Percentiles rank a stretch among this genome's conserved stretches.
Conservation (phyloP, 768 basidiomycete genomes). For the Suillus subluteus region DNA sequence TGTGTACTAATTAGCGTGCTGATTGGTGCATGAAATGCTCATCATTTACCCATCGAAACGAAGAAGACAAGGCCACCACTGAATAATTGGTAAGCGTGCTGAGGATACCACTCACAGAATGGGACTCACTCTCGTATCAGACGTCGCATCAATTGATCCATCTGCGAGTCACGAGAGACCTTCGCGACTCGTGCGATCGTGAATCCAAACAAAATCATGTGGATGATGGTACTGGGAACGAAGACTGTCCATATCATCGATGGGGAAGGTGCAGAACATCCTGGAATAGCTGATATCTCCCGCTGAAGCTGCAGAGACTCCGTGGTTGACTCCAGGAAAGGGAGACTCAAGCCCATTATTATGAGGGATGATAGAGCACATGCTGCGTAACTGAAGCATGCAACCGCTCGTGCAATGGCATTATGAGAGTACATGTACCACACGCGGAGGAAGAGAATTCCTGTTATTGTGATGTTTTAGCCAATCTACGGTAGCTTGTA, state of each 20-base stretch:
- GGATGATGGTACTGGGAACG: slow-evolving; percentile 11
- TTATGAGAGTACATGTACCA: slow-evolving; percentile 18
- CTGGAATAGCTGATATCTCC: background rate
- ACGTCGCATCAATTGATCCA: slow-evolving; percentile 10
- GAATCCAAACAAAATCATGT: slow-evolving; percentile 13
- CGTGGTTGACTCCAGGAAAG: background rate
- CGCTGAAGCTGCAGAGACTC: background rate
- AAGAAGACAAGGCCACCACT: slow-evolving; percentile 16
- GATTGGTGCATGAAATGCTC: background rate
- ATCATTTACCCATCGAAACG: slow-evolving; percentile 15
- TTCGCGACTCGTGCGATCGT: slow-evolving; percentile 5
- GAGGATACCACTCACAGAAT: background rate
- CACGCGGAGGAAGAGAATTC: slow-evolving; percentile 17
- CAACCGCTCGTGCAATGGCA: background rate
- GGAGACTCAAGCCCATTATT: background rate
- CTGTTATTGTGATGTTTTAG: background rate
- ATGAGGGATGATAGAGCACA: slow-evolving; percentile 6
- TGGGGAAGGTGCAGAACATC: slow-evolving; percentile 12
- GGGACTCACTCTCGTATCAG: slow-evolving; percentile 13
- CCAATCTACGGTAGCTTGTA: background rate
- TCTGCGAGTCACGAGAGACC: background rate
- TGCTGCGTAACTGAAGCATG: slow-evolving; percentile 12
- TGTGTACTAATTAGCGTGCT: background rate
- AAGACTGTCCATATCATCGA: slow-evolving; percentile 13
- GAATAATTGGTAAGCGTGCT: background rate